Base-by-base conservation (phyloP, 2,329 filamentous ascomycete genomes). In the Coniochaeta ligniaria region DNA sequence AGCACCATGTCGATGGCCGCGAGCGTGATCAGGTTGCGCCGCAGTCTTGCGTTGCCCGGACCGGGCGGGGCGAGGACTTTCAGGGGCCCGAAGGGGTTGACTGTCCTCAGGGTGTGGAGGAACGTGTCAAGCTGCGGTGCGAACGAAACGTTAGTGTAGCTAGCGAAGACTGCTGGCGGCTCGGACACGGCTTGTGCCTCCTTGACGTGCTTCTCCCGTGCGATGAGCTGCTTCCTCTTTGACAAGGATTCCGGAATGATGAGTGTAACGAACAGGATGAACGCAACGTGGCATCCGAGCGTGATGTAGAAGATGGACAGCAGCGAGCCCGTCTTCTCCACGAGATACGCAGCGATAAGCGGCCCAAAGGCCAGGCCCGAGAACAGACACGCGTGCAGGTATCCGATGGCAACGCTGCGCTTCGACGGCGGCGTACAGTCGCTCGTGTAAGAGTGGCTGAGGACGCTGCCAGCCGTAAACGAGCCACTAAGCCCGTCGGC, bases 331-430 rank as follows among this genome's bases (percentile, higher is more conserved):
- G 90, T 93, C 72, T 80, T 83, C 67, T 90, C 84, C 68, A 96
- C 88, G 50, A 97, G 79, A 66, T 90, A 88, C 2, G 90, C 93
- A 0, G 92, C 89, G 24, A 96, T 70, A 2, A 96, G 80, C 8
- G 95, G 95, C 0, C 95, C 95, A 35, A 94, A 75, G 0, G 95
- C 94, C 54, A 98, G 85, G n/a, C 95, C 95, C 1, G 84, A 82
- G 73, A 96, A 98, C 9, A 99, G 79, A 66, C 89, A 92, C 12
- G 91, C 92, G 68, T 98, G 91, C 67, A 98, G 88, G 71, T 93
- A 94, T 7, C 92, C 93, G 72, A 98, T 95, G 5, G 87, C 85
- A 8, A 96, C 89, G 62, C 89, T 90, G 22, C 95, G 86, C 68
- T 85, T 85, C 33, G 90, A 88, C 0, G 92, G 90, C 4, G 89